Base-by-base conservation (phyloP, 2,329 filamentous ascomycete genomes). In the Colletotrichum sp. region DNA sequence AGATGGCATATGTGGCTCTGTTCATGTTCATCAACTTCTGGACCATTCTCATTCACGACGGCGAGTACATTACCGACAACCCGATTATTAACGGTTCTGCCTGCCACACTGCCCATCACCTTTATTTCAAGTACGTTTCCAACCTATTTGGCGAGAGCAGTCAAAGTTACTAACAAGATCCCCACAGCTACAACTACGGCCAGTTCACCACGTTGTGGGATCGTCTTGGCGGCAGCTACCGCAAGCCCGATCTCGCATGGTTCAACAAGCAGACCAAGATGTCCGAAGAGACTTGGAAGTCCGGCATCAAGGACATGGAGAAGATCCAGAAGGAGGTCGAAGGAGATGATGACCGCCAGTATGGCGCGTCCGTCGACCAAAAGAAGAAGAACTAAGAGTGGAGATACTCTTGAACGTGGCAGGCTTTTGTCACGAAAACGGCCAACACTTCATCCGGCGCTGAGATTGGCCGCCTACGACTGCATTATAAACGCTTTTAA, bases 21-120 rank as follows among this genome's bases (percentile, higher is more conserved):
- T 98, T 98, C 85, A 87, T 93, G 78, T 97, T 98, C 82, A 94
- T 98, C 87, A 98, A 98, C 86, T 91, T 98, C 84, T 98, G 96
- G 96, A 98, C 96, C 51, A 95, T 98, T 79, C 90, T 98, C 86
- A 98, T 98, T 80, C 92, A 98, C 84, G 96, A 98, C 80, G 96
- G 96, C 80, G 96, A 98, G 86, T 98, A 98, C 82, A 91, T 97
- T 18, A 93, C 95, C 80, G 94, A 98, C 85, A 95, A 93, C 80
- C 93, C 95, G n/a, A 84, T 98, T 78, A 92, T 98, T 85, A 98
- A 98, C 82, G 96, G 96, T 66, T 95, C 96, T 15, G 96, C 96
- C 33, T 98, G 96, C 88, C 96, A 98, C 89, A 84, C 84, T 7
- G 81, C 86, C 3, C 96, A 98, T 84, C 96, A 98, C 82, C 84